These are phyloP conservation scores for Mallotus japonicus DNA, from an alignment of 441 rosid genomes.

Conservation along the genomic window DNA sequence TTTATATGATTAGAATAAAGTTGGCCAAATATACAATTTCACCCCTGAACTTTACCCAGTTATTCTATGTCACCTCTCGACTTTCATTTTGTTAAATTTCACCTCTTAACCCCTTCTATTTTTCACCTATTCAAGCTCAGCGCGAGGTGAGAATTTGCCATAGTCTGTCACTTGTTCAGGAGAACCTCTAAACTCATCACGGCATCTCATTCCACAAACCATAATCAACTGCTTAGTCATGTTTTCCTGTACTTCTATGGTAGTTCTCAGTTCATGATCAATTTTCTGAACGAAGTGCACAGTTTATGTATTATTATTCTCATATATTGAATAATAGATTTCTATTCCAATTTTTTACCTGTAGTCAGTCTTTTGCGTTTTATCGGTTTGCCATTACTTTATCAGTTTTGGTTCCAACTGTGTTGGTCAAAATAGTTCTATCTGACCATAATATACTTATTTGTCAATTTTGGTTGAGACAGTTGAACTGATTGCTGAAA, in stretches of 20 bases:
- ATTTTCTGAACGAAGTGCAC: background rate
- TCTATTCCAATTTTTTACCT: background rate
- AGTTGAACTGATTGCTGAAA: background rate
- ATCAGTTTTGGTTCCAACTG: background rate
- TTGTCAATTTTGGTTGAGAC: background rate
- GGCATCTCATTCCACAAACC: background rate
- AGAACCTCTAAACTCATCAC: background rate
- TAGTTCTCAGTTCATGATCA: background rate
- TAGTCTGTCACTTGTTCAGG: background rate
- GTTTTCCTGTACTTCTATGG: background rate
- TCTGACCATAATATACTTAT: background rate
- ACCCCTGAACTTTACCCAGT: too few species aligned
- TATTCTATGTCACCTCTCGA: too few species aligned
- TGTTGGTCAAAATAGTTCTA: background rate
- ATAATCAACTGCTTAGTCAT: background rate
- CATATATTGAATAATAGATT: background rate
- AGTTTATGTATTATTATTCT: background rate
- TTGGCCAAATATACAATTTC: too few species aligned
- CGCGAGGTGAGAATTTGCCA: background rate
- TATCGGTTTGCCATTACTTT: background rate
- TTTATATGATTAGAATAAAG: background rate
- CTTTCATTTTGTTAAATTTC: too few species aligned
- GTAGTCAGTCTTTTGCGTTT: background rate
- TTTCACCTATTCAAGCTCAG: too few species aligned
- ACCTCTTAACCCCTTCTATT: too few species aligned